These are phyloP conservation scores for Ilex paraguariensis DNA, from an alignment of 305 asterid genomes.

Conservation along the genomic window DNA sequence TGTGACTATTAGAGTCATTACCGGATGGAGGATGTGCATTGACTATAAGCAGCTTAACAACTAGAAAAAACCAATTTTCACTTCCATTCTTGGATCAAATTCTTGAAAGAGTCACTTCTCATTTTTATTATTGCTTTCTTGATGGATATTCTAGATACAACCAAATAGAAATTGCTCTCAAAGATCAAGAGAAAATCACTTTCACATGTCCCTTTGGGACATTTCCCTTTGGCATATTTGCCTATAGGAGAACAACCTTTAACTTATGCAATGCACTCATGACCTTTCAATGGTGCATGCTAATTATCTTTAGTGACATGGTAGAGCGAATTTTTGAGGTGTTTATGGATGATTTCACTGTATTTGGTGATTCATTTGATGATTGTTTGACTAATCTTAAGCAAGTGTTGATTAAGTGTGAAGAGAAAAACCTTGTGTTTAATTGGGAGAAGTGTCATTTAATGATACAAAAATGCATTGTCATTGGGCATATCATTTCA, in stretches of 20 bases:
- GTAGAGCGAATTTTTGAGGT: not conserved
- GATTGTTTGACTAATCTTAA: not conserved
- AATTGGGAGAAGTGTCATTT: not conserved
- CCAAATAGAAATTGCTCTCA: not conserved
- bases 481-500: not conserved
- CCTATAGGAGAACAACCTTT: not conserved
- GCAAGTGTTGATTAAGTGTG: not conserved
- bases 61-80: not conserved
- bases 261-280: not conserved
- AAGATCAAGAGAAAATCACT: not conserved
- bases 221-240: no score
- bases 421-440: not conserved
- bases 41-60: not conserved
- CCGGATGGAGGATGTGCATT: not conserved
- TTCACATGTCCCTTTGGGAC: not conserved
- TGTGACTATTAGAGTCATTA: not conserved
- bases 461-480: not conserved
- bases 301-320: not conserved
- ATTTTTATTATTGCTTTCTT: not conserved
- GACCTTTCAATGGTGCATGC: not conserved
- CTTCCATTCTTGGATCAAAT: no score
- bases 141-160: slow-evolving; percentile 1
- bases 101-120: not conserved
- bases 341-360: not conserved
- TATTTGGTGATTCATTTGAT: not conserved